Evolutionary conservation across 352 stramenopile species (phyloP).

Genomic region (Salisapilia sapeloensis): DNA sequence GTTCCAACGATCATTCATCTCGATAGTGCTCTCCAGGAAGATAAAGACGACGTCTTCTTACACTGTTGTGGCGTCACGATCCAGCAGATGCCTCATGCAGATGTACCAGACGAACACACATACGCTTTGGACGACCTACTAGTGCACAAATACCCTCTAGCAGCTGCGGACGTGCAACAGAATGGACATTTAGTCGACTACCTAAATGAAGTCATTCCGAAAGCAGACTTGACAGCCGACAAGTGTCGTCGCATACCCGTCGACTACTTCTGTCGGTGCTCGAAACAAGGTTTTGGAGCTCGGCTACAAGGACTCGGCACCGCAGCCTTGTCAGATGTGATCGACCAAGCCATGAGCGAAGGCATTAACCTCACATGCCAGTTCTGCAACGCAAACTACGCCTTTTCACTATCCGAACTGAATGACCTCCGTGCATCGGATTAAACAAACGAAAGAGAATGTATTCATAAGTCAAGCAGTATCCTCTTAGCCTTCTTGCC

Average conservation of each 20-base stretch:
- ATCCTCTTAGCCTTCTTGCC: conserved; percentile 86
- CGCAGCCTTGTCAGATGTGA: conserved; percentile 27
- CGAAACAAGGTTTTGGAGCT: conserved; percentile 38
- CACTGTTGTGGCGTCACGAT: conserved; percentile 60
- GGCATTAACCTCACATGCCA: conserved; percentile 64
- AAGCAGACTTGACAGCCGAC: conserved; percentile 35
- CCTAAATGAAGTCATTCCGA: conserved; percentile 56
- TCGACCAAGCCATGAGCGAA: conserved; percentile 20
- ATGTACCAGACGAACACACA: conserved; percentile 18
- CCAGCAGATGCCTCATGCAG: conserved; percentile 57
- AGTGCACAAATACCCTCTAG: conserved; percentile 30
- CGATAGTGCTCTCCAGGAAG: conserved; percentile 11
- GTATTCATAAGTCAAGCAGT: background rate
- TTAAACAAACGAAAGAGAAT: conserved; percentile 2
- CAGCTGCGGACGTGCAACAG: conserved; percentile 22
- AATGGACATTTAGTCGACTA: conserved; percentile 47
- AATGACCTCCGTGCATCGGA: conserved; percentile 11
- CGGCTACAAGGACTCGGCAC: conserved; percentile 30
- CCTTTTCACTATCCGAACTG: conserved; percentile 37
- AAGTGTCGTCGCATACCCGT: conserved; percentile 41
- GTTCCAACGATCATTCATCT: conserved; percentile 70
- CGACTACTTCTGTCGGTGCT: conserved; percentile 77
- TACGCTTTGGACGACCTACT: conserved; percentile 53
- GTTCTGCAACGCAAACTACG: conserved; percentile 73
- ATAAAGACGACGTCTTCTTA: conserved; percentile 21